Evolutionary conservation across 2,329 filamentous ascomycete species (phyloP).

Genomic region (Cylindrodendrum hubeiense): DNA sequence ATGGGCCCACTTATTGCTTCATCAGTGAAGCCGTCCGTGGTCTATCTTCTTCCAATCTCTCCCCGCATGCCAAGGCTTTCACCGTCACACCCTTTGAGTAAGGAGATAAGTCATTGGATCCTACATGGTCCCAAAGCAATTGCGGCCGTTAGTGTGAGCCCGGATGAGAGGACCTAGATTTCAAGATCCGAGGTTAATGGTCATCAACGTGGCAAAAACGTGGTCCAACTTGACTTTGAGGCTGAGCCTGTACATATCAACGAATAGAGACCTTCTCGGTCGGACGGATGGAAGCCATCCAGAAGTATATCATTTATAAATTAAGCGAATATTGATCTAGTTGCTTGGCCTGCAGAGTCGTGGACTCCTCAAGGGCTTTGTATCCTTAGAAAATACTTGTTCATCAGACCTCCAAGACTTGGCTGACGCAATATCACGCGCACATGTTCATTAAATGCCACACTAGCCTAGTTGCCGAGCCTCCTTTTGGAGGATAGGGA

Average conservation of each 20-base stretch:
- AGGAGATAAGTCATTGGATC: background rate
- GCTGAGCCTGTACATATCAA: background rate
- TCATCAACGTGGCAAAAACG: background rate
- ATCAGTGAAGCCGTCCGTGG: background rate
- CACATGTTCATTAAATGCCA: background rate
- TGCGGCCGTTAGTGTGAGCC: background rate
- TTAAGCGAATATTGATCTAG: background rate
- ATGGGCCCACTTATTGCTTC: background rate
- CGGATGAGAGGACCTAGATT: background rate
- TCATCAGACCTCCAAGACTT: background rate
- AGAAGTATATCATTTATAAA: background rate
- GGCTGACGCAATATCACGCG: background rate
- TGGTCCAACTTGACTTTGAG: background rate
- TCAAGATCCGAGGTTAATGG: background rate
- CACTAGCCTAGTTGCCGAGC: background rate
- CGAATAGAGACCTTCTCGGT: too few relatives aligned
- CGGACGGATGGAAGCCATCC: background rate
- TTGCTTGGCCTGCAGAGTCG: background rate
- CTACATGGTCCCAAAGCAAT: background rate
- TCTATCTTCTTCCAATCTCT: background rate
- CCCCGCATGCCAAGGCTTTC: conserved; percentile 29
- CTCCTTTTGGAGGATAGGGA: background rate
- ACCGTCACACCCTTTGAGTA: background rate
- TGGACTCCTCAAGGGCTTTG: background rate
- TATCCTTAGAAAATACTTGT: background rate